Evolutionary conservation across 345 rosid genomes (phyloP).

Genomic region (Eucalyptus globulus): DNA sequence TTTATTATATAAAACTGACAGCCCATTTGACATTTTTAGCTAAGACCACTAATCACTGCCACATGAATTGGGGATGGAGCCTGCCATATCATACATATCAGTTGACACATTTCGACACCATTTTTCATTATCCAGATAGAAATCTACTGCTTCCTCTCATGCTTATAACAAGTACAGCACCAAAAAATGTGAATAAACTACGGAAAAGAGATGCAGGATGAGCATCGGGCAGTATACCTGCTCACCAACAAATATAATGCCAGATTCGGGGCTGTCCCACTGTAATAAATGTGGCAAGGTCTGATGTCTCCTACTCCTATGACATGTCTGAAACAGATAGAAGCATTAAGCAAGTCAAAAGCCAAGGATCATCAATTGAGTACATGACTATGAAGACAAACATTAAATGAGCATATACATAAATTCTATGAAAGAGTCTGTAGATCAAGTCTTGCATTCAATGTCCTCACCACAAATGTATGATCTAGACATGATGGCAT

Average conservation of each 20-base stretch:
- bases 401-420: background rate
- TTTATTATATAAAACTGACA: background rate
- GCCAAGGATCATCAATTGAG: background rate
- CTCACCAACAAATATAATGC: conserved; percentile 72
- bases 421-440: background rate
- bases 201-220: background rate
- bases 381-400: background rate
- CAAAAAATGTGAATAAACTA: background rate
- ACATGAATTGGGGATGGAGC: background rate
- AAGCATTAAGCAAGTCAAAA: background rate
- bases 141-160: background rate
- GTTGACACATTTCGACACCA: background rate
- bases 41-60: background rate
- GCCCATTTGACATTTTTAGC: background rate
- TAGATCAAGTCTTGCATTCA: background rate
- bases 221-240: conserved; percentile 34
- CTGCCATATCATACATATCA: background rate
- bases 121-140: background rate
- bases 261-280: conserved; percentile 52
- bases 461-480: conserved; percentile 47
- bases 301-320: conserved; percentile 33
- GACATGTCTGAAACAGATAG: conserved; percentile 33
- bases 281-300: conserved; percentile 44
- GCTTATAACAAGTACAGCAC: background rate
- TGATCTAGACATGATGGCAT: conserved; percentile 68